Evolutionary conservation across 768 basidiomycete genomes (phyloP).

Genomic region (Dioszegia hungarica): DNA sequence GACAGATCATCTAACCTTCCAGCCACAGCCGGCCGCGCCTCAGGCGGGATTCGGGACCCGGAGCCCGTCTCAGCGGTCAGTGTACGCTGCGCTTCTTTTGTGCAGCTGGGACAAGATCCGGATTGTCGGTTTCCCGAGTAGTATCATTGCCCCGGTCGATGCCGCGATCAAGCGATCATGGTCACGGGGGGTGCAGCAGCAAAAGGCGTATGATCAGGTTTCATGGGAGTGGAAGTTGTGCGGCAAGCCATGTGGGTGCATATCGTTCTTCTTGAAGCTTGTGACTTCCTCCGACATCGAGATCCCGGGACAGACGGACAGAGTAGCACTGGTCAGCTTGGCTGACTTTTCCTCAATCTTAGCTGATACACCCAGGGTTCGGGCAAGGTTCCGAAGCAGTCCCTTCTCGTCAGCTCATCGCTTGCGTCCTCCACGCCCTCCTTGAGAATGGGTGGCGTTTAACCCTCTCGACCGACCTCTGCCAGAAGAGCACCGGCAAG

Average conservation of each 20-base stretch:
- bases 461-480: constrained; percentile 25
- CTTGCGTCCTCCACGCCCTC: constrained; percentile 29
- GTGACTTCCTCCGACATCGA: too few relatives aligned
- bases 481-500: constrained; percentile 36
- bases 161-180: constrained; percentile 29
- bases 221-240: constrained; percentile 47
- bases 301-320: too few relatives aligned
- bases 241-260: constrained; percentile 50
- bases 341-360: too few relatives aligned
- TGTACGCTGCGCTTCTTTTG: constrained; percentile 21
- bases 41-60: background rate
- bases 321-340: too few relatives aligned
- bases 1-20: too few relatives aligned
- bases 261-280: too few relatives aligned
- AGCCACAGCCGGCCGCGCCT: background rate
- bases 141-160: constrained; percentile 8
- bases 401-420: constrained; percentile 27
- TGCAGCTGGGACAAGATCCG: constrained; percentile 20
- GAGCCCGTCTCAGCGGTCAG: background rate
- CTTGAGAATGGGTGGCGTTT: constrained; percentile 36
- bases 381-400: constrained; percentile 31
- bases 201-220: constrained; percentile 12
- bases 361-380: too few relatives aligned
- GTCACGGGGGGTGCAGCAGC: constrained; percentile 22
- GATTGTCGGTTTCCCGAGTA: constrained; percentile 22